Evolutionary conservation across 495 filamentous ascomycete species (phyloP), one percentile per base, ranked within the genome.

Genomic region (Talaromyces proteolyticus): DNA sequence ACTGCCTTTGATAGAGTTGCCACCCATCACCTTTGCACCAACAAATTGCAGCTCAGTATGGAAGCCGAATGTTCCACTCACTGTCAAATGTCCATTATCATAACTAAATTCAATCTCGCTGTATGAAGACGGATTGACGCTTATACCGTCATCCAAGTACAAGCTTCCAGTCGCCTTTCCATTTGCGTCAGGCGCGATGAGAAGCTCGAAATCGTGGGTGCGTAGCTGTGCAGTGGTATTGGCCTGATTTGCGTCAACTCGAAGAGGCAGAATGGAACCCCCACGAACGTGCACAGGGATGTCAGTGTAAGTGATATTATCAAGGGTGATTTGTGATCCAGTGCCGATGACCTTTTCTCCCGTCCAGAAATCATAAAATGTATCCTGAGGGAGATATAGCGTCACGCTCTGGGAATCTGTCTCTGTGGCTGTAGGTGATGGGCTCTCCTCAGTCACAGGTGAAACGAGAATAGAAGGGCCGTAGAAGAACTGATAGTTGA

Each of bases 291-390:
- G 83, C 5, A 89, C 75, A 0, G 82, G 83, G 40, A 88, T 88
- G 50, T 88, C 80, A 0, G 79, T 82, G 4, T 88, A 65, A 3
- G 84, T 82, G 0, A 84, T 85, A 11, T 70, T 65, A 39, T 88
- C 80, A 0, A 80, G 85, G 2, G 79, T 69, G 46, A 86, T 87
- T 52, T 78, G 62, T 1, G 76, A 77, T 0, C 70, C 50, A 19
- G 60, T 37, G 2, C 72, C 77, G 2, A 55, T 48, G 10, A 85
- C 67, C 0, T 62, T 57, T 1, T 65, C 59, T n/a, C 73, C 64
- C n/a, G 67, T 79, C 55, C 88, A 87, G 82, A 83, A 88, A 56
- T 89, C 86, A 53, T 88, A 89, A 75, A 84, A 89, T 2, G 76
- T 45, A n/a, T 49, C 46, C 2, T 74, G 67, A 0, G 67, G 73